Percentiles rank a stretch among this genome's conserved stretches.
phyloP scores from a whole-genome alignment of 1,139 yeast genomes.

The Candida gigantensis region DNA sequence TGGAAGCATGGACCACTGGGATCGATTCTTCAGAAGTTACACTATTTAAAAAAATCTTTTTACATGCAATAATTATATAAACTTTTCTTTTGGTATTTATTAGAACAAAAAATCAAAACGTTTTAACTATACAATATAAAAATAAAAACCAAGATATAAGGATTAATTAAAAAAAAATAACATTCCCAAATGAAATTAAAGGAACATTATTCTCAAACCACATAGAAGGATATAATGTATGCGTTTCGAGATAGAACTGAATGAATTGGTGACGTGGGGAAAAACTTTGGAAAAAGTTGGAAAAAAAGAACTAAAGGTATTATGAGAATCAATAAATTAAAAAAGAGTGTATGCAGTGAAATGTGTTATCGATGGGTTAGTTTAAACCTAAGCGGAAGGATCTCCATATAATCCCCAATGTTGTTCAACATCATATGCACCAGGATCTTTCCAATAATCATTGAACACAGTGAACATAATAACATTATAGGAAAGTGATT shows the following conservation, averaged over 20 bases:
- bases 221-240: not conserved
- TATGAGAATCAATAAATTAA: not conserved
- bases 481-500: conserved; percentile 55
- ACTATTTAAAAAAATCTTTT: no score
- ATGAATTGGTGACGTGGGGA: no score
- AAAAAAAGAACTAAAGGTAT: conserved; percentile 2
- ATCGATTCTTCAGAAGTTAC: no score
- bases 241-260: no score
- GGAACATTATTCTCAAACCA: conserved; percentile 2
- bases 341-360: not conserved
- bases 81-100: no score
- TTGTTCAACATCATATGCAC: conserved; percentile 66
- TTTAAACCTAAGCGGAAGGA: conserved; percentile 18
- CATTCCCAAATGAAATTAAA: no score
- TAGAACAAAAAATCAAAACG: no score
- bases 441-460: conserved; percentile 78
- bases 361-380: not conserved
- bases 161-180: not conserved
- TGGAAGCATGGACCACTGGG: no score
- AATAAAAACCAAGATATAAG: not conserved
- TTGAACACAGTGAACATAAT: conserved; percentile 72
- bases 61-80: no score
- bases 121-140: no score
- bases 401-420: conserved; percentile 65
- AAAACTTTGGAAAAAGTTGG: no score